phyloP scores from a whole-genome alignment of 1,284 basidiomycete species.

The Sporisorium graminicola region DNA sequence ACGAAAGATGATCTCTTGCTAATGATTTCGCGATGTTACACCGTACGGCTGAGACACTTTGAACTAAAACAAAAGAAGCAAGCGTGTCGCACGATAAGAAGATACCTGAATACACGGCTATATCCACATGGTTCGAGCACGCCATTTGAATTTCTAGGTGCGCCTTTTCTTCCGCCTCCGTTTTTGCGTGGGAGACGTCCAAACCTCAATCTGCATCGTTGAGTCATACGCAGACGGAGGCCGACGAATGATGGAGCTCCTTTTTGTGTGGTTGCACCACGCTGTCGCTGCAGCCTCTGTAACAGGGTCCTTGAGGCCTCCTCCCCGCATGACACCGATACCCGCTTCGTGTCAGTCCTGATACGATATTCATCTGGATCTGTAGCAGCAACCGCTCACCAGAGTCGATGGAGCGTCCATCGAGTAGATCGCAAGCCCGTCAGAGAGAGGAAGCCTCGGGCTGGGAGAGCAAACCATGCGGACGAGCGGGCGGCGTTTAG shows the following conservation, averaged over 20 bases:
- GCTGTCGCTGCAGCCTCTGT: background rate
- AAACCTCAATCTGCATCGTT: slow-evolving; percentile 19
- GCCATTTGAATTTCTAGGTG: slow-evolving; percentile 16
- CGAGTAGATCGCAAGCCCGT: too few species aligned
- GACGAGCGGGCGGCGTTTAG: slow-evolving; percentile 10
- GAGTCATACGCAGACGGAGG: slow-evolving; percentile 12
- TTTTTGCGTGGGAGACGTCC: background rate
- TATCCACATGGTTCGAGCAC: slow-evolving; percentile 11
- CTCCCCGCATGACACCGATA: background rate
- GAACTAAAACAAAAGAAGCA: background rate
- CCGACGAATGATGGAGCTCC: slow-evolving; percentile 20
- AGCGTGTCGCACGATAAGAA: slow-evolving; percentile 20
- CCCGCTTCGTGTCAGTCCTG: background rate
- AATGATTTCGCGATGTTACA: background rate
- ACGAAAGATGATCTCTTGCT: background rate
- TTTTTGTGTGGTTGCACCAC: background rate
- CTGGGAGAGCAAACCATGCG: too few species aligned
- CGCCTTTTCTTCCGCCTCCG: slow-evolving; percentile 1
- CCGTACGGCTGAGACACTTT: background rate
- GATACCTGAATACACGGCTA: background rate
- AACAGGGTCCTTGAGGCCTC: background rate
- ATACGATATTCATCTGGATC: too few species aligned
- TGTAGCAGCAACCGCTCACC: too few species aligned
- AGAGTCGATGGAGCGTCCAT: too few species aligned
- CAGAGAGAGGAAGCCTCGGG: too few species aligned